Evolutionary conservation across 2,329 filamentous ascomycete genomes (phyloP).

Genomic region (Trichoderma pleuroti): DNA sequence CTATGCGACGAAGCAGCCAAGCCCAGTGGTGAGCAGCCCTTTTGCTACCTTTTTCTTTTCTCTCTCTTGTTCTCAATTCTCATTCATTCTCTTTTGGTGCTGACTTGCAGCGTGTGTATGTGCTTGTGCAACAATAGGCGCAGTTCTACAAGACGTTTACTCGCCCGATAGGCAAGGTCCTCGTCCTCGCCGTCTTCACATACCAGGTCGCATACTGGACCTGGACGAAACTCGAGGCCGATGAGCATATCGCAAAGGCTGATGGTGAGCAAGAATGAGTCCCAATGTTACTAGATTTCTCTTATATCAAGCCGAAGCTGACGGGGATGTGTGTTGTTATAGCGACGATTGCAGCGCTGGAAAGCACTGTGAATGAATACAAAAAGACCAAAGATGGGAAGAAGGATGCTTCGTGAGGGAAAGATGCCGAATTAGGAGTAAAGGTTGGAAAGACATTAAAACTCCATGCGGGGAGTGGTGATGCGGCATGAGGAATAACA

Average conservation of each 20-base stretch:
- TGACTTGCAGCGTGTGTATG: background rate
- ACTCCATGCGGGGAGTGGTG: background rate
- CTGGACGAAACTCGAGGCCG: slow-evolving; percentile 70
- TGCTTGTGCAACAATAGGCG: slow-evolving; percentile 38
- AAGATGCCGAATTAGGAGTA: background rate
- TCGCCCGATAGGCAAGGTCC: slow-evolving; percentile 68
- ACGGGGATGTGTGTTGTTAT: background rate
- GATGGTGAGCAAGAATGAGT: slow-evolving; percentile 43
- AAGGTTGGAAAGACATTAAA: background rate
- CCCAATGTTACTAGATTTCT: background rate
- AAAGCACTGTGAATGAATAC: slow-evolving; percentile 16
- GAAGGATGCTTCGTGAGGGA: background rate
- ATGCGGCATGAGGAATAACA: background rate
- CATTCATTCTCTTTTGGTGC: background rate
- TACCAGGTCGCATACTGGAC: slow-evolving; percentile 74
- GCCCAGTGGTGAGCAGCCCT: slow-evolving; percentile 27
- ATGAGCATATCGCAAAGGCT: slow-evolving; percentile 61
- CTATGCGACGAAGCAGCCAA: slow-evolving; percentile 30
- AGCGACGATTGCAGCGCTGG: slow-evolving; percentile 18
- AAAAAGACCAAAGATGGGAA: background rate
- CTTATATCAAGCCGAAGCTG: background rate
- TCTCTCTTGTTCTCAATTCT: too few relatives aligned
- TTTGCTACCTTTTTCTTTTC: too few relatives aligned
- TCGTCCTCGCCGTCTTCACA: slow-evolving; percentile 70
- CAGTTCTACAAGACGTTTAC: slow-evolving; percentile 74